Evolutionary conservation across 306 rosid genomes (phyloP).

Genomic region (Dicorynia guianensis): DNA sequence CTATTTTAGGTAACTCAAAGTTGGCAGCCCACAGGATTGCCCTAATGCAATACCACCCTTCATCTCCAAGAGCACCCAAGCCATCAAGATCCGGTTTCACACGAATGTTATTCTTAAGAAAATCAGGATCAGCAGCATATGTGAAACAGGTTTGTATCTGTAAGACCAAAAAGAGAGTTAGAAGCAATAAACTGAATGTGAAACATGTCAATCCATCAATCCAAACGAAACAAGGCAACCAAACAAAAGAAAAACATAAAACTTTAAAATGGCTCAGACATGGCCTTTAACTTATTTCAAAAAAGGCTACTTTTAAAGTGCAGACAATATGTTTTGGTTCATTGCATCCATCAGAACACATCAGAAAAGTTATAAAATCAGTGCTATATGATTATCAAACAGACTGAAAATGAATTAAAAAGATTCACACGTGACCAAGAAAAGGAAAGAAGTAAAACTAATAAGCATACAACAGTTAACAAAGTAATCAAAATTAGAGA

Average conservation of each 20-base stretch:
- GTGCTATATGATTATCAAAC: background rate
- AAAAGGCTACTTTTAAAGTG: background rate
- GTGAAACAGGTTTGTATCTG: slow-evolving; percentile 48
- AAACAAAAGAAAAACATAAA: background rate
- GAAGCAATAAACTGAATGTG: too few species aligned
- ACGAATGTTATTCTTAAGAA: slow-evolving; percentile 53
- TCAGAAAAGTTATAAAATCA: background rate
- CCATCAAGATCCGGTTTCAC: slow-evolving; percentile 59
- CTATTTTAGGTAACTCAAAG: slow-evolving; percentile 53
- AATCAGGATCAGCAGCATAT: slow-evolving; percentile 40
- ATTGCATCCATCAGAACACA: slow-evolving; percentile 18
- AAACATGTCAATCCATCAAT: slow-evolving; percentile 8
- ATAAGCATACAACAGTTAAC: background rate
- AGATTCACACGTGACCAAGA: background rate
- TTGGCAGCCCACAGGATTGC: slow-evolving; percentile 52
- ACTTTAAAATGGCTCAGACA: background rate
- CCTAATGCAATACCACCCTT: slow-evolving; percentile 57
- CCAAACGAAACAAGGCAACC: slow-evolving; percentile 1
- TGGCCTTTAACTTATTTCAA: background rate
- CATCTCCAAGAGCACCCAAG: slow-evolving; percentile 55
- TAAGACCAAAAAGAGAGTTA: background rate
- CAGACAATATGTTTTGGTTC: slow-evolving; percentile 1
- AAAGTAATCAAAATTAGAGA: background rate
- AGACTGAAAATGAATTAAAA: slow-evolving; percentile 4
- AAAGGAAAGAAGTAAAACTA: background rate